Evolutionary conservation across 345 rosid species (phyloP).

Genomic region (Abelmoschus esculentus): DNA sequence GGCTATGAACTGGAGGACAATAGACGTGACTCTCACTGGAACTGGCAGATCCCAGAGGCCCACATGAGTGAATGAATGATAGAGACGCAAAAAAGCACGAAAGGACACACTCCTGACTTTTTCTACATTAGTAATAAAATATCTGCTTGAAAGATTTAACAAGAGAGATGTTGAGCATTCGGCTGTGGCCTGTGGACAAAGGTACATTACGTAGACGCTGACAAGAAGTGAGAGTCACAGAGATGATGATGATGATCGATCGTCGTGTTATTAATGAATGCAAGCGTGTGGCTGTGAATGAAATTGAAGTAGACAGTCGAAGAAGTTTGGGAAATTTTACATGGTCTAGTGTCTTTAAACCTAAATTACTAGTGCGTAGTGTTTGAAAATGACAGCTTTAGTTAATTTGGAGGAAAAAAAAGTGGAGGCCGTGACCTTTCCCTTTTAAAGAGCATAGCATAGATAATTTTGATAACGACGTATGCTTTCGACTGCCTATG

Average conservation of each 20-base stretch:
- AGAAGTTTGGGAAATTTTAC: constrained; percentile 25
- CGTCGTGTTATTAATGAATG: constrained; percentile 5
- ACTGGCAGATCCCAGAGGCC: constrained; percentile 13
- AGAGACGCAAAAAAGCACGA: neutral
- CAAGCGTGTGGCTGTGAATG: constrained; percentile 22
- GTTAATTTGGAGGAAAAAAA: neutral
- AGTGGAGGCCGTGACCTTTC: neutral
- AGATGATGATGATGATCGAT: neutral
- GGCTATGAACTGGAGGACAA: constrained; percentile 37
- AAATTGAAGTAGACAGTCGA: constrained; percentile 19
- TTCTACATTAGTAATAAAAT: neutral
- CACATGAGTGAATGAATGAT: neutral
- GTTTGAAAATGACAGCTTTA: neutral
- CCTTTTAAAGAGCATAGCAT: neutral
- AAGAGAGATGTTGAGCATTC: neutral
- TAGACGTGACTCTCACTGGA: constrained; percentile 8
- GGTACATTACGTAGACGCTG: constrained; percentile 10
- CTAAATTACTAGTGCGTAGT: neutral
- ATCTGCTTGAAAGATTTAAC: too few relatives aligned
- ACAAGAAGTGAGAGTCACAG: constrained; percentile 28
- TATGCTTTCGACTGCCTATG: neutral
- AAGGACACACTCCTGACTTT: constrained; percentile 1
- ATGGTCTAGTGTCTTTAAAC: neutral
- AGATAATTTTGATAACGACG: neutral
- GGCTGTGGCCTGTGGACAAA: neutral